Evolutionary conservation across 2,329 filamentous ascomycete genomes (phyloP).

Genomic region (Pyrenophora seminiperda): DNA sequence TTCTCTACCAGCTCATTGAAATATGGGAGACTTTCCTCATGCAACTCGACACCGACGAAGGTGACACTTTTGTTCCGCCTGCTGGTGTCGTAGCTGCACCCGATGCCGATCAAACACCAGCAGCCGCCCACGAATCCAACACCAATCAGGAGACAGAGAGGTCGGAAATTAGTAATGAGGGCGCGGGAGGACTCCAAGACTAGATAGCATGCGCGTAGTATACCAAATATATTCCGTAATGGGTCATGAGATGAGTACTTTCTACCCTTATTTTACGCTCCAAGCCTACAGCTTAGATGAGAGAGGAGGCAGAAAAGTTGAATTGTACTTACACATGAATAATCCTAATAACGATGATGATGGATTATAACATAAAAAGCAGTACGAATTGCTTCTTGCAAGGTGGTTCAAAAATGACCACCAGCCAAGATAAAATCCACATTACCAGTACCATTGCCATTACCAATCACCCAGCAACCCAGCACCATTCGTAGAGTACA

Average conservation of each 20-base stretch:
- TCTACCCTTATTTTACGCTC: no score
- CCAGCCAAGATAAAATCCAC: no score
- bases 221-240: no score
- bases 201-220: not conserved
- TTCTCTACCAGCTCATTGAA: constrained; percentile 66
- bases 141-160: constrained; percentile 14
- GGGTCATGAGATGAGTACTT: no score
- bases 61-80: constrained; percentile 52
- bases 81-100: constrained; percentile 46
- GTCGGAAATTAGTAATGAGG: constrained; percentile 1
- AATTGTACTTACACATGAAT: no score
- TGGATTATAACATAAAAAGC: no score
- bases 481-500: not conserved
- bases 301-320: no score
- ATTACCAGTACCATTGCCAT: not conserved
- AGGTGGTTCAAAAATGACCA: no score
- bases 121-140: constrained; percentile 17
- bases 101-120: constrained; percentile 16
- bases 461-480: constrained; percentile 7
- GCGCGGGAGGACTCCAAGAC: not conserved
- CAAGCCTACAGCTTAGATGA: no score
- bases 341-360: no score
- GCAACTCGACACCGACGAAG: constrained; percentile 92
- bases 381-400: no score
- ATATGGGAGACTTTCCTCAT: constrained; percentile 98